These are phyloP conservation scores for Torulaspora globosa DNA, from an alignment of 1,139 yeast species.

Conservation along the genomic window DNA sequence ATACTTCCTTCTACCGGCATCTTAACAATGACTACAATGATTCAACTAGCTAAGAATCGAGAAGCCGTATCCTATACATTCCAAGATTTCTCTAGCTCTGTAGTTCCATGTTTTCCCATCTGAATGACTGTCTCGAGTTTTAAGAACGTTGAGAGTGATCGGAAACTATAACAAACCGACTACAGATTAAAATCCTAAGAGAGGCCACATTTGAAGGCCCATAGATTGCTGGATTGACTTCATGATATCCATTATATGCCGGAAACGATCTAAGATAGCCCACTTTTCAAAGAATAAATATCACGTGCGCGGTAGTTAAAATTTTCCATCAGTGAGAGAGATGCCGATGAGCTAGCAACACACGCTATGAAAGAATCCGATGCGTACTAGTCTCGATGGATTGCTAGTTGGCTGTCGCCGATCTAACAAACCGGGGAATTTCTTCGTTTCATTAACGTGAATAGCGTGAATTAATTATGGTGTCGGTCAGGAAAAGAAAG, in stretches of 20 bases:
- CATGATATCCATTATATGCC: neutral
- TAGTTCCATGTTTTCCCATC: neutral
- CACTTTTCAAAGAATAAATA: neutral
- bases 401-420: too few species aligned
- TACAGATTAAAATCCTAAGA: neutral
- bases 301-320: neutral
- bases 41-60: too few species aligned
- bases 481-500: constrained; percentile 82
- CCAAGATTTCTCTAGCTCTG: neutral
- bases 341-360: neutral
- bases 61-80: neutral
- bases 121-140: neutral
- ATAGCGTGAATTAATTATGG: constrained; percentile 42
- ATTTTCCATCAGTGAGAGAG: neutral
- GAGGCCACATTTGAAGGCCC: neutral
- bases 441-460: neutral
- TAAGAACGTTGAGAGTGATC: neutral
- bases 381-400: neutral
- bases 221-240: too few species aligned
- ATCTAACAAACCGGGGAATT: too few species aligned
- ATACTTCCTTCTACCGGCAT: constrained; percentile 5
- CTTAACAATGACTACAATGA: neutral
- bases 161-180: neutral
- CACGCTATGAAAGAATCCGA: neutral
- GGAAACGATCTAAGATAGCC: neutral